phyloP scores from a whole-genome alignment of 192 early-diverging fungal genomes.

The Podila epigama region DNA sequence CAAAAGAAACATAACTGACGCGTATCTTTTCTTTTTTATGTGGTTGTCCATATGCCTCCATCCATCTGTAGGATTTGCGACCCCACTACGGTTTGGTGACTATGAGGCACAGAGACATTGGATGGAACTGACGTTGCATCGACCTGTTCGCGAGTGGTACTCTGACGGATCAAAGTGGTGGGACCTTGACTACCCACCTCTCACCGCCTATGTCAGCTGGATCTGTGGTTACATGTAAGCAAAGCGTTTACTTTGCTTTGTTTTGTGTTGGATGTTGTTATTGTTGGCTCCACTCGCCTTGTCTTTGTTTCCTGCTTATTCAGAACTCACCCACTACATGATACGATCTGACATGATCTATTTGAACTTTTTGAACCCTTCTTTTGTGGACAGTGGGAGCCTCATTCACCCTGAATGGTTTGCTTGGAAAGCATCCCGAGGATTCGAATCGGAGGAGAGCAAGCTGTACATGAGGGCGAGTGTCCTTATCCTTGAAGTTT shows the following conservation, averaged over 20 bases:
- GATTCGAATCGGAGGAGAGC: constrained; percentile 73
- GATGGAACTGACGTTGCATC: constrained; percentile 92
- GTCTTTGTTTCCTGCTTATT: too few relatives aligned
- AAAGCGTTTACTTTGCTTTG: too few relatives aligned
- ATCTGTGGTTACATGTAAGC: constrained; percentile 80
- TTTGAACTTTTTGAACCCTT: neutral
- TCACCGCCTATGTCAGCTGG: constrained; percentile 95
- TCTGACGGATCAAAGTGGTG: constrained; percentile 88
- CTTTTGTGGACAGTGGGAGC: constrained; percentile 65
- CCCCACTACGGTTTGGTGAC: constrained; percentile 90
- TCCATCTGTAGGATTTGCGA: constrained; percentile 59
- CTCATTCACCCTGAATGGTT: constrained; percentile 85
- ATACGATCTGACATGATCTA: too few relatives aligned
- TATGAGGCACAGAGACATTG: constrained; percentile 99
- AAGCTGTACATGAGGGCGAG: constrained; percentile 93
- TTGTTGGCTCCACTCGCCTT: too few relatives aligned
- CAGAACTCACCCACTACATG: too few relatives aligned
- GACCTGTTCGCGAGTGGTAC: constrained; percentile 88
- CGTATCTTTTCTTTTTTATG: neutral
- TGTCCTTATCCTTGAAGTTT: constrained; percentile 75
- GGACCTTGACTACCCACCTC: constrained; percentile 97
- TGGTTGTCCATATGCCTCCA: neutral
- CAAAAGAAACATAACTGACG: neutral
- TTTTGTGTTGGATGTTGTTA: too few relatives aligned
- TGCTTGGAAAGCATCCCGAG: constrained; percentile 84